Percentiles rank a stretch among this genome's conserved stretches.
phyloP scores from a whole-genome alignment of 805 yeast species.

The Suhomyces pyralidae region DNA sequence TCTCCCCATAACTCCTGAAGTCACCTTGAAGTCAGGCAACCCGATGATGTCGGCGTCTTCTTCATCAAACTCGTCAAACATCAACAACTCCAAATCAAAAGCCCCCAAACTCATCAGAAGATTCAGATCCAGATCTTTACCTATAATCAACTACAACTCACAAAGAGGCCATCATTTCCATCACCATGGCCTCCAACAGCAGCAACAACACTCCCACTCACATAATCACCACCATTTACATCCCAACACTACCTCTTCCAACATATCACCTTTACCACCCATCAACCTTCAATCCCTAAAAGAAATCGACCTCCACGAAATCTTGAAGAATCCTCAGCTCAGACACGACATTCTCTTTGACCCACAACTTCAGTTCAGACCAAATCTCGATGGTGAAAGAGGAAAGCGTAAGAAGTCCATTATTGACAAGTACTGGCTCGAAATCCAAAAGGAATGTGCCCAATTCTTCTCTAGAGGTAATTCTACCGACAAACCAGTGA shows the following conservation, averaged over 20 bases:
- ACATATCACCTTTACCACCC: slow-evolving; percentile 65
- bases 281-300: slow-evolving; percentile 75
- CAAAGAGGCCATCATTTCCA: slow-evolving; percentile 18
- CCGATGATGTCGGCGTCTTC: background rate
- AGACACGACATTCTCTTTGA: slow-evolving; percentile 92
- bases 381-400: slow-evolving; percentile 86
- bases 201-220: slow-evolving; percentile 4
- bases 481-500: slow-evolving; percentile 12
- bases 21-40: background rate
- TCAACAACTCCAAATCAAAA: slow-evolving; percentile 11
- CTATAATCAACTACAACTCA: slow-evolving; percentile 37
- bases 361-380: slow-evolving; percentile 88
- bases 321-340: slow-evolving; percentile 84
- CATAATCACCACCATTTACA: slow-evolving; percentile 13
- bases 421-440: slow-evolving; percentile 82
- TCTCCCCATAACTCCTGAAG: slow-evolving; percentile 3
- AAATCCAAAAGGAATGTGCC: slow-evolving; percentile 65
- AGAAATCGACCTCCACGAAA: slow-evolving; percentile 85
- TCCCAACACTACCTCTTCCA: slow-evolving; percentile 7
- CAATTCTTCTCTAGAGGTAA: slow-evolving; percentile 27
- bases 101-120: slow-evolving; percentile 35
- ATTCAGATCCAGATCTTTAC: slow-evolving; percentile 39
- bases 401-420: slow-evolving; percentile 73
- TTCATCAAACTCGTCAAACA: slow-evolving; percentile 4
- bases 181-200: slow-evolving; percentile 8